Base-by-base conservation (phyloP, 257 asterid genomes). In the Schizonepeta tenuifolia region DNA sequence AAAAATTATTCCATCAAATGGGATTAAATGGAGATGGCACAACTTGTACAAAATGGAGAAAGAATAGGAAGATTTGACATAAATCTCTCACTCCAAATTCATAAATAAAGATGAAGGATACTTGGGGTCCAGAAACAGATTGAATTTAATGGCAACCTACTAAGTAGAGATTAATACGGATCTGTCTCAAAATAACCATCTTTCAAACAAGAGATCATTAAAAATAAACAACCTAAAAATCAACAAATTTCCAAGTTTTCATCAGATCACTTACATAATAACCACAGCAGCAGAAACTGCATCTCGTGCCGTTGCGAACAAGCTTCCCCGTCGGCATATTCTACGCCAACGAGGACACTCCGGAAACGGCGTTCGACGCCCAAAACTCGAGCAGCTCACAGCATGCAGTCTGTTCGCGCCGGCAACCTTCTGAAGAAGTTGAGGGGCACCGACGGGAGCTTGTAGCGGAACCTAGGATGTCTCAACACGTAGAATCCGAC, bases 371-470 rank as follows among this genome's bases (percentile, higher is more conserved):
- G 17, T 70, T 1, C 14, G 44, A 50, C 24, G 35, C 26, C 58
- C 26, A 41, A 58, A 65, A 68, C 72, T 40, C 35, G 5, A 21
- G 55, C 59, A 9, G 65, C 73, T 86, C 62, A 88, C 77, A 86
- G 17, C 90, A 89, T 82, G 46, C 86, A 77, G 87, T 89, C 96
- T 0, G 96, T 87, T 24, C 88, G 83, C 14, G 96, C 91, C 0
- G 96, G 94, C 72, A 89, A 57, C 80, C 96, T 86, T 69, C 92
- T 74, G 81, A 89, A 87, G 89, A 86, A 89, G 61, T 84, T 89
- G 2, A 87, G 86, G 0, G 94, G 94, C 67, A 77, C 90, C 0
- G 94, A 87, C 0, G 96, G 96, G 41, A 87, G 88, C 86, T 83
- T 87, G 81, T 80, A 76, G 26, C 92, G 75, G 70, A 87, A 89